Evolutionary conservation across 176 grass and related monocot genomes (phyloP), one percentile per base, ranked within the genome.

Genomic region (Cenchrus americanus): DNA sequence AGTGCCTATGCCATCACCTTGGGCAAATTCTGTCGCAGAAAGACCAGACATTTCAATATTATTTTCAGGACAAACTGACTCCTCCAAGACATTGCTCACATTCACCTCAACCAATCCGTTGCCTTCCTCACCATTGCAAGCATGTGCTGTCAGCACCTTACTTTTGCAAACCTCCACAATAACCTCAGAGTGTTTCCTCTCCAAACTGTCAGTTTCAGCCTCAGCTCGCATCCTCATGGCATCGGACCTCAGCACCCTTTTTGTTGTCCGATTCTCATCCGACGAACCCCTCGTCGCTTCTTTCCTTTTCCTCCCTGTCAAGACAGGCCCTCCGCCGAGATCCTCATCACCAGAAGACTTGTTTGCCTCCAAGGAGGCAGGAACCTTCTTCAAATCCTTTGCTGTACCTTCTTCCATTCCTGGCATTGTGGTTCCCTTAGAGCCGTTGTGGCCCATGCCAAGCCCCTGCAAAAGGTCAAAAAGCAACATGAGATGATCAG

Each of bases 221-320:
- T 91, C 85, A 44, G 83, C 85, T 24, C 42, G 78, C 63, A 48
- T 61, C 61, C 80, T 90, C 44, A 78, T 32, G 58, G 85, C 62
- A 62, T 82, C 75, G 0, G 93, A 94, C 50, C 93, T 83, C 40
- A 94, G 59, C 24, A 90, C 47, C 74, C 89, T 94, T 81, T 87
- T 94, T 19, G 85, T 75, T 7, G 47, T 19, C 32, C 89, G 82
- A 18, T 86, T 82, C 58, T 88, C 89, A 49, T 67, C 84, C 8
- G n/a, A 57, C 61, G 80, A 74, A 87, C 27, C 75, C 73, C 81
- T 91, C 50, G 58, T 83, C 62, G 43, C 62, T 48, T 84, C 87
- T 66, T 91, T 97, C 70, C 94, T 91, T 60, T 90, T 89, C 78
- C 79, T 93, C 60, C 87, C 90, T 27, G 67, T 47, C 63, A 84